These are phyloP conservation scores for Zygosaccharomyces pseudobailii DNA, from an alignment of 1,139 yeast species.

Conservation along the genomic window DNA sequence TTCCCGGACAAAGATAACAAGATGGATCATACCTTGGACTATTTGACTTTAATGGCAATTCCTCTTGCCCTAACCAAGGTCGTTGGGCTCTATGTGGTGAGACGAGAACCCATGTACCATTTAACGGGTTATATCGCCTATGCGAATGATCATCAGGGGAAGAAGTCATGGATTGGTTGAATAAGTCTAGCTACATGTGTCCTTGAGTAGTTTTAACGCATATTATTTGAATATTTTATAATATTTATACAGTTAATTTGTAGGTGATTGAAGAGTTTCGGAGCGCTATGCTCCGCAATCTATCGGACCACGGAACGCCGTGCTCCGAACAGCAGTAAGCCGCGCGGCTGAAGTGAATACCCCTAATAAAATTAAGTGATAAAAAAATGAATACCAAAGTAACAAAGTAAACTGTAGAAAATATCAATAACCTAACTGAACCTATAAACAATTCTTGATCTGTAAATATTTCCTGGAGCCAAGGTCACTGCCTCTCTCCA, in stretches of 20 bases:
- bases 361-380: too few species aligned
- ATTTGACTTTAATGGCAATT: constrained; percentile 41
- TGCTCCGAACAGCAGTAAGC: too few species aligned
- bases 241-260: too few species aligned
- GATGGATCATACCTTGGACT: constrained; percentile 58
- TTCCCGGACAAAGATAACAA: constrained; percentile 74
- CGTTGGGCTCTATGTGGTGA: constrained; percentile 77
- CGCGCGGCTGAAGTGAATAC: too few species aligned
- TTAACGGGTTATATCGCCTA: constrained; percentile 63
- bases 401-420: too few species aligned
- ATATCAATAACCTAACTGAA: not conserved
- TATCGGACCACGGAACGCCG: not conserved
- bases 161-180: not conserved
- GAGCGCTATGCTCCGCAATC: not conserved
- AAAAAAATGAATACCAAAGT: too few species aligned
- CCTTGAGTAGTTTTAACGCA: not conserved
- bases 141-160: constrained; percentile 54
- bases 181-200: too few species aligned
- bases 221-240: not conserved
- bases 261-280: not conserved
- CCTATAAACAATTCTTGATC: constrained; percentile 44
- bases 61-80: constrained; percentile 79
- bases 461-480: constrained; percentile 50
- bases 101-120: constrained; percentile 59
- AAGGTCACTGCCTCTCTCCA: constrained; percentile 53